Evolutionary conservation across 441 rosid genomes (phyloP), one percentile per base, ranked within the genome.

Genomic region (Daphne laureola): DNA sequence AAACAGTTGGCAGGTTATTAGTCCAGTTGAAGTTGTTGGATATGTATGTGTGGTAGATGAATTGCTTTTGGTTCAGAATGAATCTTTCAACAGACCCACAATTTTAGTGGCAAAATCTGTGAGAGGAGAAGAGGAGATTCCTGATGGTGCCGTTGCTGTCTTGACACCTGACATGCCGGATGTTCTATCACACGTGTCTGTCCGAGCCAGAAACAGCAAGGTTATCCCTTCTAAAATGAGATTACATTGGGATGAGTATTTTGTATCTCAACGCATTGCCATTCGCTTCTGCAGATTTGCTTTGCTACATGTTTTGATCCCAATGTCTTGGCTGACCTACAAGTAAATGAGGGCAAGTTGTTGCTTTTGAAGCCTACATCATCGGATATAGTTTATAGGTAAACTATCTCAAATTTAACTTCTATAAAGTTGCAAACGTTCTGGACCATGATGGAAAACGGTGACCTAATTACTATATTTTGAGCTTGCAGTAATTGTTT

Each of bases 121-220:
- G 48, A 86, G 66, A 70, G 97, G 97, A 66, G 95, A 90, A 67
- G 97, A 90, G 73, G 97, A 90, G 79, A 83, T 90, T 69, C 97
- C 97, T 56, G 87, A 78, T 69, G 93, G 97, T 55, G 72, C 84
- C 63, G 95, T 90, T 75, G 97, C 97, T 55, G 88, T 90, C 60
- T 73, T 90, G 74, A 90, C 97, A 13, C 88, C 97, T 36, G 93
- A 90, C 75, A 86, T 84, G 95, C 97, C 97, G 16, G 97, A 90
- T 78, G 97, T 90, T 57, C 67, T 90, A 53, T 90, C 97, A 63
- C 97, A 90, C 75, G 97, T 90, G 58, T 90, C 97, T 52, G 97
- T 90, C 45, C 84, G 97, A 54, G 97, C 97, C 62, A 90, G 97
- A 74, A 90, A 86, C 74, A 61, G 95, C 84, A 90, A 84, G 84